Conservation (phyloP, 129 eudicot species). For the Lonicera japonica region DNA sequence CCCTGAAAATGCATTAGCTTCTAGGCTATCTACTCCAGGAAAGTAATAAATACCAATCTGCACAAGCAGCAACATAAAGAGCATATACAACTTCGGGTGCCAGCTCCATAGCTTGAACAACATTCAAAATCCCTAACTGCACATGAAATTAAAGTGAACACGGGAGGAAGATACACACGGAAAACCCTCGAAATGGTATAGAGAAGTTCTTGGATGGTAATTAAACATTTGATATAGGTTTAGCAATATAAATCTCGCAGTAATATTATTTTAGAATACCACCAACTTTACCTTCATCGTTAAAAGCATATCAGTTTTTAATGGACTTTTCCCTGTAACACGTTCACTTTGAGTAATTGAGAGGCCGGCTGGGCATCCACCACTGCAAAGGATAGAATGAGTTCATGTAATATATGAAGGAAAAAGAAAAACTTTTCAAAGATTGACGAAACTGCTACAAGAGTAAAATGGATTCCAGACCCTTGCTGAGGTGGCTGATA, state of each 20-base stretch:
- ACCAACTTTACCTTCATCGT: slow-evolving; percentile 52
- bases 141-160: slow-evolving; percentile 9
- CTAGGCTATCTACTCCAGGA: neutral
- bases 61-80: slow-evolving; percentile 80
- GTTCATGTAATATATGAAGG: slow-evolving; percentile 10
- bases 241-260: neutral
- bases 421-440: neutral
- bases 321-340: slow-evolving; percentile 62
- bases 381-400: slow-evolving; percentile 35
- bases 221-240: neutral
- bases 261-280: slow-evolving; percentile 1
- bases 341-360: slow-evolving; percentile 75
- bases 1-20: neutral
- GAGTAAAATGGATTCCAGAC: slow-evolving; percentile 32
- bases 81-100: slow-evolving; percentile 73
- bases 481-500: slow-evolving; percentile 72
- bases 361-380: slow-evolving; percentile 76
- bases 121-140: slow-evolving; percentile 79
- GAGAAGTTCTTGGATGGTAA: neutral
- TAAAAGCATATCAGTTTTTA: slow-evolving; percentile 46
- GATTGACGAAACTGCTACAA: slow-evolving; percentile 1
- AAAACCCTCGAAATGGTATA: slow-evolving; percentile 5
- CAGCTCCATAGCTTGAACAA: slow-evolving; percentile 65
- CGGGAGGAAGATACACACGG: neutral
- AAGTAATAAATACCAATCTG: slow-evolving; percentile 51